These are phyloP conservation scores for Coniosporium tulheliwenetii DNA, from an alignment of 2,329 filamentous ascomycete species.

Conservation along the genomic window DNA sequence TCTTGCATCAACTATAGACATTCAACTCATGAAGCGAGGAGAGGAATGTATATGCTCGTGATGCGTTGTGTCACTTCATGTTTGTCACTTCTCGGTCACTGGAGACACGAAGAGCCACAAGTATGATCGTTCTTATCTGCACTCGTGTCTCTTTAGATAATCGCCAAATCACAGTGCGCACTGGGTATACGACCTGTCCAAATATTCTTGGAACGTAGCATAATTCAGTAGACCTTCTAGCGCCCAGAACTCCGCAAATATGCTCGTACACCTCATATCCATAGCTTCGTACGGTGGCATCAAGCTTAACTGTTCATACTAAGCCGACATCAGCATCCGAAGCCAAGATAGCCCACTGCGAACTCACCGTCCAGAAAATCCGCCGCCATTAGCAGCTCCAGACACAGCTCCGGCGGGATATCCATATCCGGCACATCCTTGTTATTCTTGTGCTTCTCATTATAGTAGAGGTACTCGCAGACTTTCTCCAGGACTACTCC, in stretches of 20 bases:
- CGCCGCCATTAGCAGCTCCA: slow-evolving; percentile 63
- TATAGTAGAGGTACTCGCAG: slow-evolving; percentile 72
- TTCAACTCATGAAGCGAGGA: slow-evolving; percentile 4
- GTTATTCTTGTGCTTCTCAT: slow-evolving; percentile 54
- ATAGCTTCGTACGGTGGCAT: no score
- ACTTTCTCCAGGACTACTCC: slow-evolving; percentile 64
- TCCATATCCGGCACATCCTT: slow-evolving; percentile 70
- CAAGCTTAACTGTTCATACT: no score
- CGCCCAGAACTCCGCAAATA: not conserved
- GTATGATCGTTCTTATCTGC: not conserved
- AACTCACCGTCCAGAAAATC: slow-evolving; percentile 54
- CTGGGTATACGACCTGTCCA: not conserved
- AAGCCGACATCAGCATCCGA: no score
- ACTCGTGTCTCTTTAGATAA: not conserved
- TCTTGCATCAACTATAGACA: slow-evolving; percentile 10
- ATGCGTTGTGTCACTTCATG: slow-evolving; percentile 1
- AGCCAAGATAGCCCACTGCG: no score
- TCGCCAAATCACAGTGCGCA: not conserved
- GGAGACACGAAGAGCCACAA: not conserved
- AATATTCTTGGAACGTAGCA: not conserved
- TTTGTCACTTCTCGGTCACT: not conserved
- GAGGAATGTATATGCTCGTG: slow-evolving; percentile 9
- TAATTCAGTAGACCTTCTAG: not conserved
- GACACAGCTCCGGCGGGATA: slow-evolving; percentile 60
- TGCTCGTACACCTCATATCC: no score